Evolutionary conservation across 805 yeast genomes (phyloP).

Genomic region (Saccharomyces jurei): DNA sequence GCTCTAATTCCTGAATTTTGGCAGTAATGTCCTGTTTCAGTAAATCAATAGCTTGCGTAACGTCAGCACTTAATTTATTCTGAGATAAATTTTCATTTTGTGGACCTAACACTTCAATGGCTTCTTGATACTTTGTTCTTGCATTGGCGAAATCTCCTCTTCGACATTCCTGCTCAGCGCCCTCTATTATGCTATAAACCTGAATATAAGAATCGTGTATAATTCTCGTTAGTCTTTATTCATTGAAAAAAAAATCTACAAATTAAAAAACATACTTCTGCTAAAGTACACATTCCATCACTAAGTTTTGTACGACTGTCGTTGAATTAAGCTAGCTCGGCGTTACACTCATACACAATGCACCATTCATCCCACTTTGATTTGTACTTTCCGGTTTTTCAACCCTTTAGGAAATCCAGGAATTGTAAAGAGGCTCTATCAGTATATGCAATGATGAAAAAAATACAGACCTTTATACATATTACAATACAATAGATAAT

Average conservation of each 20-base stretch:
- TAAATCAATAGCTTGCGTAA: slow-evolving; percentile 20
- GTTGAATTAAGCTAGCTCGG: neutral
- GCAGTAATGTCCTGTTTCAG: slow-evolving; percentile 27
- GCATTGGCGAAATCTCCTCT: slow-evolving; percentile 39
- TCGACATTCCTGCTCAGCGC: slow-evolving; percentile 43
- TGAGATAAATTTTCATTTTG: neutral
- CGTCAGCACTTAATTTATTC: slow-evolving; percentile 1
- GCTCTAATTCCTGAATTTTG: slow-evolving; percentile 30
- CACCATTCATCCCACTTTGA: neutral
- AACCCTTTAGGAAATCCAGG: neutral
- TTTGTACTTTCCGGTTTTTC: neutral
- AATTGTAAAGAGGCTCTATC: neutral
- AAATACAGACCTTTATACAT: neutral
- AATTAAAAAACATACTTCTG: slow-evolving; percentile 3
- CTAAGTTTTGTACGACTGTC: neutral
- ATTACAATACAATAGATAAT: neutral
- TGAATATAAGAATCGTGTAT: slow-evolving; percentile 8
- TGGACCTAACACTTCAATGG: slow-evolving; percentile 1
- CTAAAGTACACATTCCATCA: slow-evolving; percentile 3
- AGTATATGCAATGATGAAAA: neutral
- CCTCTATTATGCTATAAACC: slow-evolving; percentile 45
- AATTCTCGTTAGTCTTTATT: slow-evolving; percentile 3
- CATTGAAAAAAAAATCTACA: neutral
- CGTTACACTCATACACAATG: neutral
- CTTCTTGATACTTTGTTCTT: slow-evolving; percentile 27